Evolutionary conservation across 148 eudicot species (phyloP).

Genomic region (Fagopyrum tataricum): DNA sequence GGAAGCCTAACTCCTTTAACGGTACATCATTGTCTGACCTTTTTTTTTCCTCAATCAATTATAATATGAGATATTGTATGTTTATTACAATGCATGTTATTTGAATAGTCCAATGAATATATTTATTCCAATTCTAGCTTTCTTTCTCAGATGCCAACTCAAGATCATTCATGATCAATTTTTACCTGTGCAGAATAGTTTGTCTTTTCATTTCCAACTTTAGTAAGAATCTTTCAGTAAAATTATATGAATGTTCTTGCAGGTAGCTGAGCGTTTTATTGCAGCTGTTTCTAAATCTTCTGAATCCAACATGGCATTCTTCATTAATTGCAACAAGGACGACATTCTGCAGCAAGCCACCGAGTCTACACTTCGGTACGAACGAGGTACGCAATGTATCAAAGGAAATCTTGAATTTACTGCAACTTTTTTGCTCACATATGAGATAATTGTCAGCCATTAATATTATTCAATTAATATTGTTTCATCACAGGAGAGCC

Average conservation of each 20-base stretch:
- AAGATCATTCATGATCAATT: neutral
- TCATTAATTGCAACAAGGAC: constrained; percentile 47
- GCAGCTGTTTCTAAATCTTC: constrained; percentile 48
- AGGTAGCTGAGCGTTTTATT: constrained; percentile 72
- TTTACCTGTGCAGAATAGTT: neutral
- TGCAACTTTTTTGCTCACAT: neutral
- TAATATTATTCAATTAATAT: neutral
- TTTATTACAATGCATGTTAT: too few species aligned
- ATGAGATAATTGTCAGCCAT: neutral
- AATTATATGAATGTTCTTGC: constrained; percentile 4
- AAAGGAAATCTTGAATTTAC: neutral
- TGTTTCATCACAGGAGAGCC: constrained; percentile 51
- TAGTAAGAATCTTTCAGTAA: neutral
- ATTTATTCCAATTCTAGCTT: neutral
- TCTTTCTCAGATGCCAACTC: neutral
- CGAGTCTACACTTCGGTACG: constrained; percentile 69
- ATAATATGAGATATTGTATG: too few species aligned
- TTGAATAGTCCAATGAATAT: neutral
- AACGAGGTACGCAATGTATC: constrained; percentile 35
- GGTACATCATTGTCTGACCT: constrained; percentile 30
- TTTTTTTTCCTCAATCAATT: neutral
- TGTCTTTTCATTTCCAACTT: neutral
- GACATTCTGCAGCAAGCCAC: constrained; percentile 69
- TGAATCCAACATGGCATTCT: constrained; percentile 68
- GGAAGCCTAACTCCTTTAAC: constrained; percentile 52